phyloP scores from a whole-genome alignment of 2,329 filamentous ascomycete genomes.

The Stachybotrys chartarum region DNA sequence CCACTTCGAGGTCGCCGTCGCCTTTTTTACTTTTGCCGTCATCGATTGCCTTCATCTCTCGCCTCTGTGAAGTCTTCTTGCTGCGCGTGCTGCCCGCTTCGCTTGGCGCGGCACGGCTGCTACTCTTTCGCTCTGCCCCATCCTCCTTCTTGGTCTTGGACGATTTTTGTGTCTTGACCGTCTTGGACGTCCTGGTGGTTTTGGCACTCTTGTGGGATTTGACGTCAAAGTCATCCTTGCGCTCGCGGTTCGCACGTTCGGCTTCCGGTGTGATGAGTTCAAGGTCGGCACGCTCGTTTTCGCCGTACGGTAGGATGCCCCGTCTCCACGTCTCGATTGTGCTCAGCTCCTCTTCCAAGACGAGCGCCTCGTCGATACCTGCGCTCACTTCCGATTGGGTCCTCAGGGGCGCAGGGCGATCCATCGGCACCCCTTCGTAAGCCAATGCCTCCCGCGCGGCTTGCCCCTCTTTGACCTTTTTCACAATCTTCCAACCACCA shows the following conservation, averaged over 20 bases:
- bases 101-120: slow-evolving; percentile 20
- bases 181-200: slow-evolving; percentile 12
- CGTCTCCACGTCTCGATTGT: slow-evolving; percentile 52
- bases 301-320: slow-evolving; percentile 43
- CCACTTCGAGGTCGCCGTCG: slow-evolving; percentile 30
- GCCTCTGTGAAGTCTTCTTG: slow-evolving; percentile 13
- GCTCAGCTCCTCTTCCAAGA: slow-evolving; percentile 36
- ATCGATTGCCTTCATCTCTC: slow-evolving; percentile 26
- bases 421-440: slow-evolving; percentile 14
- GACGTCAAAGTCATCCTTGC: slow-evolving; percentile 33
- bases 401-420: slow-evolving; percentile 16
- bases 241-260: slow-evolving; percentile 34
- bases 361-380: slow-evolving; percentile 1
- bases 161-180: slow-evolving; percentile 13
- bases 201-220: slow-evolving; percentile 25
- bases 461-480: slow-evolving; percentile 57
- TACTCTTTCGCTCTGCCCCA: slow-evolving; percentile 7
- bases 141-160: slow-evolving; percentile 16
- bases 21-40: slow-evolving; percentile 21
- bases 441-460: slow-evolving; percentile 19
- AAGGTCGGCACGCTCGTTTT: slow-evolving; percentile 40
- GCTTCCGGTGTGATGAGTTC: slow-evolving; percentile 53
- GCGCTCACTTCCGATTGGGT: slow-evolving; percentile 21
- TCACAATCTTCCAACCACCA: slow-evolving; percentile 95
- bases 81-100: slow-evolving; percentile 30